A percentile compares a stretch with the other conserved stretches of the same genome.
Conservation (phyloP, 441 rosid genomes). For the Biscutella auriculata region DNA sequence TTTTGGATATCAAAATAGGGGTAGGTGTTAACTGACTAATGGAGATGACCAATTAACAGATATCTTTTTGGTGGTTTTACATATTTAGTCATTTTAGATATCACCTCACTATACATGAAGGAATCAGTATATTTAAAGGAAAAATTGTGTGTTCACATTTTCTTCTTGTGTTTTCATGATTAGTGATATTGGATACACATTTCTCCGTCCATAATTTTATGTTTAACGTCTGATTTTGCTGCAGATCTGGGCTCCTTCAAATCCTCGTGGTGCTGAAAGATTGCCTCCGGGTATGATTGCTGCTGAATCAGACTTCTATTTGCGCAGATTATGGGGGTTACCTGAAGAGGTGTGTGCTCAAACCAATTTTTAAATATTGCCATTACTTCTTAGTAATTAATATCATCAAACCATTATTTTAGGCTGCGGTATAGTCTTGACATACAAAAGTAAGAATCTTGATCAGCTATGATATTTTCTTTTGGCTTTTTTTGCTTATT, state of each 20-base stretch:
- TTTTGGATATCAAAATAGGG: not conserved
- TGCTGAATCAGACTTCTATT: slow-evolving; percentile 76
- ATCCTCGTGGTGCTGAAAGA: slow-evolving; percentile 91
- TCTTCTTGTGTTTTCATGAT: not conserved
- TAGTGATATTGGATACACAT: not conserved
- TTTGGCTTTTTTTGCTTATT: too few species aligned
- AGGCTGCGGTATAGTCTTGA: not conserved
- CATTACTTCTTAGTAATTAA: too few species aligned
- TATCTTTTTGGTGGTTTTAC: not conserved
- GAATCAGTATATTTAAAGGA: not conserved
- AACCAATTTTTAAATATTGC: not conserved
- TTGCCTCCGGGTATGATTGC: slow-evolving; percentile 74
- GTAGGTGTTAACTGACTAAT: not conserved
- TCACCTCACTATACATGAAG: not conserved
- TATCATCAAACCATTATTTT: not conserved
- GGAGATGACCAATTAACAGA: not conserved
- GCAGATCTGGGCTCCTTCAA: slow-evolving; percentile 92
- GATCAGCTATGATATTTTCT: too few species aligned
- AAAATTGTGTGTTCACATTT: not conserved
- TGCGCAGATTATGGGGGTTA: slow-evolving; percentile 84
- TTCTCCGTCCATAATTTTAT: slow-evolving; percentile 4
- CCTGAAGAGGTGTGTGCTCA: slow-evolving; percentile 59
- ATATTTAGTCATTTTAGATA: not conserved
- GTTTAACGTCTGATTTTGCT: slow-evolving; percentile 7
- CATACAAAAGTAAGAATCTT: not conserved